Percentiles rank a stretch among this genome's conserved stretches.
These are phyloP conservation scores for Leishmania mexicana DNA, from an alignment of 208 protist genomes.

Conservation along the genomic window DNA sequence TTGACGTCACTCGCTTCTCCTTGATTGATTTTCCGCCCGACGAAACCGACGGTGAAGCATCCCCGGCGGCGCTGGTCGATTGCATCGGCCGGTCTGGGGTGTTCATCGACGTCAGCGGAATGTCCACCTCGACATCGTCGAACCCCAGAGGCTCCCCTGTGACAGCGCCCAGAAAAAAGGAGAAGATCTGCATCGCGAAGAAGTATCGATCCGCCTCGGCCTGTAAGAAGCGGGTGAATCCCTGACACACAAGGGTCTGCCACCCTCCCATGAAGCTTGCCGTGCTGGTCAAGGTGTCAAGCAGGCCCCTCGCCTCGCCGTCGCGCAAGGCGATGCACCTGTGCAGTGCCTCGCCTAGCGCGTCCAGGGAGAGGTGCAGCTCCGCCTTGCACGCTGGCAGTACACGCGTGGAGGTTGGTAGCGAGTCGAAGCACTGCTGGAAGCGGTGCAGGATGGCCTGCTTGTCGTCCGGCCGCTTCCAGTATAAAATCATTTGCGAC, in stretches of 20 bases:
- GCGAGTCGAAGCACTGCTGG: slow-evolving; percentile 49
- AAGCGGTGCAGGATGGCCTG: slow-evolving; percentile 66
- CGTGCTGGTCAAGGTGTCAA: slow-evolving; percentile 55
- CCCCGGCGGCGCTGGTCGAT: slow-evolving; percentile 6
- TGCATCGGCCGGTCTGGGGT: slow-evolving; percentile 18
- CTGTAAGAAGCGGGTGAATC: slow-evolving; percentile 56
- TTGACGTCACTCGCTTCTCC: slow-evolving; percentile 46
- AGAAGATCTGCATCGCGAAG: slow-evolving; percentile 52
- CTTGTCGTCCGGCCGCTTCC: slow-evolving; percentile 66
- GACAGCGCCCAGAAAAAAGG: slow-evolving; percentile 71
- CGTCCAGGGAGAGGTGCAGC: slow-evolving; percentile 63
- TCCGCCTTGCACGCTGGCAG: slow-evolving; percentile 72
- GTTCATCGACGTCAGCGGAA: slow-evolving; percentile 22
- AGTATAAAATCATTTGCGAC: slow-evolving; percentile 47
- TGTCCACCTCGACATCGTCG: slow-evolving; percentile 66
- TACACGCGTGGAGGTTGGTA: slow-evolving; percentile 46
- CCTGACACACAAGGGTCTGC: slow-evolving; percentile 61
- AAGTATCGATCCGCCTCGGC: slow-evolving; percentile 75
- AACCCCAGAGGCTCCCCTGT: slow-evolving; percentile 61
- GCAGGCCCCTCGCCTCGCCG: slow-evolving; percentile 39
- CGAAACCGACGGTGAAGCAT: slow-evolving; percentile 9
- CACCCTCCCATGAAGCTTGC: slow-evolving; percentile 68
- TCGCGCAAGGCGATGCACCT: slow-evolving; percentile 43
- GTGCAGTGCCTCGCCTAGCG: slow-evolving; percentile 52
- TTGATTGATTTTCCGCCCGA: slow-evolving; percentile 26